Evolutionary conservation across 257 asterid species (phyloP), one percentile per base, ranked within the genome.

Genomic region (Prunella vulgaris): DNA sequence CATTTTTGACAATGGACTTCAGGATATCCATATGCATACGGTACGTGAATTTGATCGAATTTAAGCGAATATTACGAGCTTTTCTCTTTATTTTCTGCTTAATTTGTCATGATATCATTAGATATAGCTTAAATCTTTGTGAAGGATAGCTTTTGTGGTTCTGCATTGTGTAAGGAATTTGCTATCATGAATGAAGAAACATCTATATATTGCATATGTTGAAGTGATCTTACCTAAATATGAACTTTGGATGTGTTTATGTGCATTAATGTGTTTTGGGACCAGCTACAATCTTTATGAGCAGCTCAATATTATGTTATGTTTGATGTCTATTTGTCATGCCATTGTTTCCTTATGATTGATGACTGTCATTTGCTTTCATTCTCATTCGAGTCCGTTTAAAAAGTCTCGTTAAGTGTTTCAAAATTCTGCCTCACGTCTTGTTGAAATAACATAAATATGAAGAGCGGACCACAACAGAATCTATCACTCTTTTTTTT

Each of bases 1-100:
- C 65, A 38, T 69, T 60, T 37, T 52, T 12, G 77, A 70, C 10
- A 10, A 64, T 59, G 77, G 69, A 49, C n/a, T 40, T 68, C 78
- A 44, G 62, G 83, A 73, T 27, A 56, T 80, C 13, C 46, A 70
- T 60, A 68, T 67, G 56, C 67, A 78, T 12, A 68, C 32, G 87
- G 95, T 88, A 78, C 40, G 82, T 14, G 15, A 57, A 18, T 81
- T 38, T 3, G 27, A 35, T 30, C 1, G 6, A 5, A 3, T 37
- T 10, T 25, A 3, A 25, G 28, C 28, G 1, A 25, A 14, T 20
- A 12, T 14, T 24, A n/a, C n/a, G 15, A 7, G n/a, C 9, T 63
- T 53, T 6, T 27, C 14, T 46, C 4, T 33, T 38, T 57, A 17
- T 73, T 28, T 38, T 40, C 42, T 58, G 15, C 21, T 62, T 37